Conservation (phyloP, 2,329 filamentous ascomycete species). For the Fusarium begoniae region DNA sequence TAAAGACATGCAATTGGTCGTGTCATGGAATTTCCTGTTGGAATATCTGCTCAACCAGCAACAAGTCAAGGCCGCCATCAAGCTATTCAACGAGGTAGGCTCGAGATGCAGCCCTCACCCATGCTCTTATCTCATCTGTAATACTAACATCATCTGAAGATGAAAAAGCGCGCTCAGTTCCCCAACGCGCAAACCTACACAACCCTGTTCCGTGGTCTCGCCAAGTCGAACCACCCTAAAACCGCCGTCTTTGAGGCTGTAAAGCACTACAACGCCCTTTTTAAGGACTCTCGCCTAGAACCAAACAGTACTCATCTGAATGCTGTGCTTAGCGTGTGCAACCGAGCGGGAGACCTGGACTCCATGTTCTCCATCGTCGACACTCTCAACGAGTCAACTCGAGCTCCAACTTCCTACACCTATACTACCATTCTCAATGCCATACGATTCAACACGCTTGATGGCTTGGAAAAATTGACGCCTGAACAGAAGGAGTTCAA, state of each 20-base stretch:
- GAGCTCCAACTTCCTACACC: slow-evolving; percentile 73
- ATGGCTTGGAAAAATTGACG: slow-evolving; percentile 40
- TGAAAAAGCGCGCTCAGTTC: slow-evolving; percentile 90
- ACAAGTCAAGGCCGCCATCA: slow-evolving; percentile 72
- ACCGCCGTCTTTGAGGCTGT: slow-evolving; percentile 74
- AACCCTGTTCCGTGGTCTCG: slow-evolving; percentile 80
- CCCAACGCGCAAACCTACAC: slow-evolving; percentile 88
- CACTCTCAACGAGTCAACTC: slow-evolving; percentile 72
- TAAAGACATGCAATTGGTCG: slow-evolving; percentile 69
- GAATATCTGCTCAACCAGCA: slow-evolving; percentile 72
- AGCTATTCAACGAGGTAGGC: slow-evolving; percentile 86
- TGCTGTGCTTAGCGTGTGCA: slow-evolving; percentile 84
- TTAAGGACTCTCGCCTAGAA: slow-evolving; percentile 68
- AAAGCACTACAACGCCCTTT: slow-evolving; percentile 80
- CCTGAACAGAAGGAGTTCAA: slow-evolving; percentile 47
- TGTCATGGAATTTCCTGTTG: slow-evolving; percentile 90
- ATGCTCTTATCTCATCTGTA: not conserved
- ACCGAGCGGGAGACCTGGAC: slow-evolving; percentile 78
- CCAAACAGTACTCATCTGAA: slow-evolving; percentile 88
- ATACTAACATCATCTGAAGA: slow-evolving; percentile 59
- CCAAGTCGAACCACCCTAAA: slow-evolving; percentile 65
- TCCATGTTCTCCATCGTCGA: slow-evolving; percentile 79
- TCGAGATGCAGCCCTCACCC: not conserved
- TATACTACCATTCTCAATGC: slow-evolving; percentile 87
- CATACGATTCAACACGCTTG: slow-evolving; percentile 58